phyloP scores from a whole-genome alignment of 2,329 filamentous ascomycete species.

The Pezicula neosporulosa region DNA sequence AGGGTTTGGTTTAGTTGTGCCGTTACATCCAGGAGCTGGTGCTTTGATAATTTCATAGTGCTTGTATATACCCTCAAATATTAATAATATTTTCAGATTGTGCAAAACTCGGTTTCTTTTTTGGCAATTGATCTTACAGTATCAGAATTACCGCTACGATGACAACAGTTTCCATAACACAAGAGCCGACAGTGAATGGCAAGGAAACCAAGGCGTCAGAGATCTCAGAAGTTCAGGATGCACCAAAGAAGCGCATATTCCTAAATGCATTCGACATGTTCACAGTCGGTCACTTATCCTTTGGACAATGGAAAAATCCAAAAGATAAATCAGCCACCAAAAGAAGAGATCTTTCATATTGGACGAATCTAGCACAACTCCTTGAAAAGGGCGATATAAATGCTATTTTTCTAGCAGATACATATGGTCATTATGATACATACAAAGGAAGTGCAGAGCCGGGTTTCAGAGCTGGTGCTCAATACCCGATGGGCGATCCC shows the following conservation, averaged over 20 bases:
- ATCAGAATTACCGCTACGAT: not conserved
- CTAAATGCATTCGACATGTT: not conserved
- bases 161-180: not conserved
- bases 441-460: slow-evolving; percentile 55
- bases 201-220: not conserved
- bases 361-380: slow-evolving; percentile 60
- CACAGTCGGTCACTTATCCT: not conserved
- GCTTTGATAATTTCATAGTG: too few relatives aligned
- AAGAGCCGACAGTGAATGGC: not conserved
- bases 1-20: too few relatives aligned
- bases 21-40: too few relatives aligned
- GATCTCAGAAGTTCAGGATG: not conserved
- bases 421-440: slow-evolving; percentile 60
- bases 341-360: slow-evolving; percentile 52
- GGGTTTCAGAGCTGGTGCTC: slow-evolving; percentile 58
- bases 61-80: too few relatives aligned
- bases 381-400: slow-evolving; percentile 61
- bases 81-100: too few relatives aligned
- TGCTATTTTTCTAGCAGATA: slow-evolving; percentile 61
- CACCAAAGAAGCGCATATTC: not conserved
- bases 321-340: not conserved
- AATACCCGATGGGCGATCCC: slow-evolving; percentile 69
- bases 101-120: too few relatives aligned
- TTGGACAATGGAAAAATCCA: not conserved
- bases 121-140: too few relatives aligned